Evolutionary conservation across 1,284 basidiomycete species (phyloP).

Genomic region (Porodaedalea pini): DNA sequence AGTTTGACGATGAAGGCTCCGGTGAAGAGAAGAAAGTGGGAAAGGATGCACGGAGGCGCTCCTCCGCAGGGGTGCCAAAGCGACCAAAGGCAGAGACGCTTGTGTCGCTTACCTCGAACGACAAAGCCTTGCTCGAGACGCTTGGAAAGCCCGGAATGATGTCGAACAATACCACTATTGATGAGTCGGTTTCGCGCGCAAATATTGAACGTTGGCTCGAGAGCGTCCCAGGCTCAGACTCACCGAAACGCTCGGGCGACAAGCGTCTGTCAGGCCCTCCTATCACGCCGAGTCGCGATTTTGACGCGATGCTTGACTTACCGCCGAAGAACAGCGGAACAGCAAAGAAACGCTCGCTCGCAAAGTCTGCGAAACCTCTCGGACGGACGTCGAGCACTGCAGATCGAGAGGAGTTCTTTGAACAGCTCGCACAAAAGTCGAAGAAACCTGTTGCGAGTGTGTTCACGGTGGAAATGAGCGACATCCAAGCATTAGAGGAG

Average conservation of each 20-base stretch:
- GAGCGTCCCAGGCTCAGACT: conserved; percentile 3
- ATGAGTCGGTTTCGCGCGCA: conserved; percentile 1
- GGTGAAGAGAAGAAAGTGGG: background rate
- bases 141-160: conserved; percentile 14
- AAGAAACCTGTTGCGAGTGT: conserved; percentile 12
- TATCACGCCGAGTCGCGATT: background rate
- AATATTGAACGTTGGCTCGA: conserved; percentile 17
- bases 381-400: conserved; percentile 10
- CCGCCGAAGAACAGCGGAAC: background rate
- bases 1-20: background rate
- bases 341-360: background rate
- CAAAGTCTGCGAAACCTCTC: background rate
- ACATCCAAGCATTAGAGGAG: conserved; percentile 12
- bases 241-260: background rate
- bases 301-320: conserved; percentile 4
- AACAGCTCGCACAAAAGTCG: conserved; percentile 11
- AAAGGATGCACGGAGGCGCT: background rate
- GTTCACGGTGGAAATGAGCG: conserved; percentile 14
- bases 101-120: conserved; percentile 10
- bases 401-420: conserved; percentile 13
- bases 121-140: conserved; percentile 11
- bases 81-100: conserved; percentile 8
- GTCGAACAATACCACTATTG: background rate
- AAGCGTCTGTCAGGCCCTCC: conserved; percentile 1
- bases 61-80: background rate